Percentiles rank a stretch among this genome's conserved stretches.
These are phyloP conservation scores for Thecaphora frezii DNA, from an alignment of 1,284 basidiomycete species.

Conservation along the genomic window DNA sequence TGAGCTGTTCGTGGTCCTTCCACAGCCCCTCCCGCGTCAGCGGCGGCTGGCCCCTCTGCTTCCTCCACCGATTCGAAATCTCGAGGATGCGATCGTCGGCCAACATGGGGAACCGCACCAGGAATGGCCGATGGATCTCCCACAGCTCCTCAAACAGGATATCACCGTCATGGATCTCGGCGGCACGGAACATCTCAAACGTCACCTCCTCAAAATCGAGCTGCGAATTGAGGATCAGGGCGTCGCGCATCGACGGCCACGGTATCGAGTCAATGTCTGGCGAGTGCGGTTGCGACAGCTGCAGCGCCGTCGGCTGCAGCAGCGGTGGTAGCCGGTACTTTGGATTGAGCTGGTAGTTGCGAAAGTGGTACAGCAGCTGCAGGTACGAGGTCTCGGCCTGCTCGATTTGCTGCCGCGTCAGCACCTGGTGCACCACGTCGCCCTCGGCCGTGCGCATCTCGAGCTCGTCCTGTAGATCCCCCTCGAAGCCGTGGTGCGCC, in stretches of 20 bases:
- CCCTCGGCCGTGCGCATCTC: neutral
- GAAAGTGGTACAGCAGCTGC: conserved; percentile 30
- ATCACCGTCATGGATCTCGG: conserved; percentile 19
- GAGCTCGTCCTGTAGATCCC: neutral
- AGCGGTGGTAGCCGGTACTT: conserved; percentile 36
- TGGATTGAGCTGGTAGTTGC: conserved; percentile 26
- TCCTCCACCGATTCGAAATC: conserved; percentile 20
- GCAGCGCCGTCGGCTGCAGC: conserved; percentile 32
- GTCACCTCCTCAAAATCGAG: conserved; percentile 23
- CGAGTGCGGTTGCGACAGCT: conserved; percentile 39
- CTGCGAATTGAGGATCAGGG: conserved; percentile 26
- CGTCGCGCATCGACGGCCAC: conserved; percentile 32
- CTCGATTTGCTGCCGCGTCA: conserved; percentile 3
- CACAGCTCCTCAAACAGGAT: conserved; percentile 21
- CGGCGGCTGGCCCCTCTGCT: conserved; percentile 6
- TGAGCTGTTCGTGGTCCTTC: conserved; percentile 20
- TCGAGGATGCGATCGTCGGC: conserved; percentile 17
- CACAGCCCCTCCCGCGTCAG: conserved; percentile 28
- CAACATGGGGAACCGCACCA: conserved; percentile 35
- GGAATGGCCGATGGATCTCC: conserved; percentile 30
- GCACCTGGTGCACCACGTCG: neutral
- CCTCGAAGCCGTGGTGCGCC: conserved; percentile 4
- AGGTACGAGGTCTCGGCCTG: conserved; percentile 13
- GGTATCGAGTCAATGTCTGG: conserved; percentile 30
- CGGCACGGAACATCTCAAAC: conserved; percentile 16